Percentiles rank a stretch among this genome's conserved stretches.
Evolutionary conservation across 164 flowering plant species (phyloP).

Genomic region (Magnolia sinica): DNA sequence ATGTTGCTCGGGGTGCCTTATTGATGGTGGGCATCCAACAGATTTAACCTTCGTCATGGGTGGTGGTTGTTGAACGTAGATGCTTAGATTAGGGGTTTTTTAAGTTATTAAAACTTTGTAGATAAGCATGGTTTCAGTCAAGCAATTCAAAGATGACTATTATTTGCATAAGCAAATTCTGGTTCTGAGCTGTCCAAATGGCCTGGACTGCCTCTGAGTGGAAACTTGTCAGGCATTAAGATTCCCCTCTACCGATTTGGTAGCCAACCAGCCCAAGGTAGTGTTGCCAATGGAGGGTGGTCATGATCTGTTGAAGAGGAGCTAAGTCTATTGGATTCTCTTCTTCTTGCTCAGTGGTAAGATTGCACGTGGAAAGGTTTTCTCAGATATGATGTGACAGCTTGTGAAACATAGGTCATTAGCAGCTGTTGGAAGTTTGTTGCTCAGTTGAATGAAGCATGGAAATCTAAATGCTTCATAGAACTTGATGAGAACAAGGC

Average conservation of each 20-base stretch:
- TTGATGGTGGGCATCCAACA: conserved; percentile 44
- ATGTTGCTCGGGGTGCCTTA: conserved; percentile 45
- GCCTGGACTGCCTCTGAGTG: conserved; percentile 10
- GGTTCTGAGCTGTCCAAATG: conserved; percentile 16
- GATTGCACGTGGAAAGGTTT: conserved; percentile 26
- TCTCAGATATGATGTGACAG: conserved; percentile 32
- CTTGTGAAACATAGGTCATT: conserved; percentile 32
- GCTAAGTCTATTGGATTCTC: conserved; percentile 32
- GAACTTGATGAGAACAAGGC: neutral
- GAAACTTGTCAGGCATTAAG: conserved; percentile 20
- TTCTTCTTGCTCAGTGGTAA: conserved; percentile 43
- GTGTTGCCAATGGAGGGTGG: conserved; percentile 12
- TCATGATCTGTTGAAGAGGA: conserved; percentile 13
- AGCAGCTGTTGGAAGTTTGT: conserved; percentile 24
- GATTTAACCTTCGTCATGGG: conserved; percentile 47
- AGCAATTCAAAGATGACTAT: conserved; percentile 22
- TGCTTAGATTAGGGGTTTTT: neutral
- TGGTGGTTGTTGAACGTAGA: conserved; percentile 23
- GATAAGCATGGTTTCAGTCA: conserved; percentile 25
- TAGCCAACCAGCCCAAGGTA: conserved; percentile 10
- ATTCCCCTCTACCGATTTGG: conserved; percentile 28
- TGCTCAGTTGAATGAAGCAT: conserved; percentile 29
- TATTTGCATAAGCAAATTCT: conserved; percentile 9
- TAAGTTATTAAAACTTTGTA: neutral
- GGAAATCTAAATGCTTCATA: conserved; percentile 6